Evolutionary conservation across 495 filamentous ascomycete genomes (phyloP).

Genomic region (Niebla homalea): DNA sequence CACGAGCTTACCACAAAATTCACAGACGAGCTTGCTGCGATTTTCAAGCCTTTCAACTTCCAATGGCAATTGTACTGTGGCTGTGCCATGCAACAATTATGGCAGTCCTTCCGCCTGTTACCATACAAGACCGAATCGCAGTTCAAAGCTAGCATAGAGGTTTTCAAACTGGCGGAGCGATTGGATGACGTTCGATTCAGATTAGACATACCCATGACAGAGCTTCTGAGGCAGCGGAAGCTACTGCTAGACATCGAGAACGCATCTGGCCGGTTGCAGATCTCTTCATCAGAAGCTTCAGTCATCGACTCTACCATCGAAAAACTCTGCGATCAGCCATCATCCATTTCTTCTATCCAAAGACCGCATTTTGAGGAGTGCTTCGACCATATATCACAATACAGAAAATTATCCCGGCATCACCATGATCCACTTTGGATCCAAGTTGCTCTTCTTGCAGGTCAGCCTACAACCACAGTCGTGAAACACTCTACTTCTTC

Average conservation of each 20-base stretch:
- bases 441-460: no score
- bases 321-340: no score
- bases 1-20: conserved; percentile 14
- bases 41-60: conserved; percentile 34
- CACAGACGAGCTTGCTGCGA: conserved; percentile 24
- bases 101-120: conserved; percentile 56
- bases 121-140: conserved; percentile 40
- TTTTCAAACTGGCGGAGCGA: conserved; percentile 57
- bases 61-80: conserved; percentile 54
- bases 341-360: no score
- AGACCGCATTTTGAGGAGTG: no score
- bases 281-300: no score
- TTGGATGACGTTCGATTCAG: conserved; percentile 50
- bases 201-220: conserved; percentile 29
- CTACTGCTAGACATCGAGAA: conserved; percentile 21
- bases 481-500: no score
- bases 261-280: no score
- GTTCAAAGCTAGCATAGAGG: conserved; percentile 36
- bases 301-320: no score
- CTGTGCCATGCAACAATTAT: conserved; percentile 72
- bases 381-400: no score
- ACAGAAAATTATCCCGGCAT: no score
- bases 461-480: no score
- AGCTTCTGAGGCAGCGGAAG: conserved; percentile 27
- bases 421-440: no score